These are phyloP conservation scores for Pisolithus thermaeus DNA, from an alignment of 1,284 basidiomycete genomes.

Conservation along the genomic window DNA sequence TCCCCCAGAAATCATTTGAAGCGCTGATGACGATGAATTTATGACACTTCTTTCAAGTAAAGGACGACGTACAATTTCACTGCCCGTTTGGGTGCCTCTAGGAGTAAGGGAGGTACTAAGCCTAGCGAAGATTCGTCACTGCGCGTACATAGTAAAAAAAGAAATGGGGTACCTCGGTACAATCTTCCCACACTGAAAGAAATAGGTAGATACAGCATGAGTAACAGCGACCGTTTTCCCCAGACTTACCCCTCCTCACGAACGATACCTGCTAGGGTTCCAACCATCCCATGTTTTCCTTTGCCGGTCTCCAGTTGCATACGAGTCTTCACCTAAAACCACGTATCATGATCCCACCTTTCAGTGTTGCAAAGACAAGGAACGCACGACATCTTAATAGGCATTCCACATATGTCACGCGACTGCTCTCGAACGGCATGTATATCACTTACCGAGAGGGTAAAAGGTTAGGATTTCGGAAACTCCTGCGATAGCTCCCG, in stretches of 20 bases:
- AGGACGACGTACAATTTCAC: slow-evolving; percentile 78
- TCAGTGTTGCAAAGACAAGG: not conserved
- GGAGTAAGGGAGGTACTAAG: slow-evolving; percentile 86
- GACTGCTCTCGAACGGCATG: slow-evolving; percentile 29
- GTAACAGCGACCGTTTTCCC: not conserved
- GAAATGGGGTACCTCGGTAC: slow-evolving; percentile 65
- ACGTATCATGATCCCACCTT: slow-evolving; percentile 15
- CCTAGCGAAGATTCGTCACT: slow-evolving; percentile 36
- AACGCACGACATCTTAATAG: slow-evolving; percentile 49
- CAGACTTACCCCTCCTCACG: slow-evolving; percentile 74
- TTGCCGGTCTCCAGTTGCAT: slow-evolving; percentile 93
- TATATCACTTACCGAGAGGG: slow-evolving; percentile 68
- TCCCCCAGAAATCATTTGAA: slow-evolving; percentile 93
- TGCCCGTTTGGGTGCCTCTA: slow-evolving; percentile 97
- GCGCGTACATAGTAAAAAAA: not conserved
- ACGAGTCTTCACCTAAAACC: slow-evolving; percentile 84
- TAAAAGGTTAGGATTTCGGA: slow-evolving; percentile 92
- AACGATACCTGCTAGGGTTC: slow-evolving; percentile 73
- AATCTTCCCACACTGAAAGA: slow-evolving; percentile 65
- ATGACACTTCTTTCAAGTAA: not conserved
- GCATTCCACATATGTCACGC: not conserved
- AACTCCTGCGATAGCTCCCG: slow-evolving; percentile 85
- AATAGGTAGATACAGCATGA: slow-evolving; percentile 6
- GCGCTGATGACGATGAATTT: slow-evolving; percentile 41
- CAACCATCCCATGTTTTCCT: slow-evolving; percentile 72